These are phyloP conservation scores for Triticum dicoccoides DNA, from an alignment of 176 grass and related monocot species.

Conservation along the genomic window DNA sequence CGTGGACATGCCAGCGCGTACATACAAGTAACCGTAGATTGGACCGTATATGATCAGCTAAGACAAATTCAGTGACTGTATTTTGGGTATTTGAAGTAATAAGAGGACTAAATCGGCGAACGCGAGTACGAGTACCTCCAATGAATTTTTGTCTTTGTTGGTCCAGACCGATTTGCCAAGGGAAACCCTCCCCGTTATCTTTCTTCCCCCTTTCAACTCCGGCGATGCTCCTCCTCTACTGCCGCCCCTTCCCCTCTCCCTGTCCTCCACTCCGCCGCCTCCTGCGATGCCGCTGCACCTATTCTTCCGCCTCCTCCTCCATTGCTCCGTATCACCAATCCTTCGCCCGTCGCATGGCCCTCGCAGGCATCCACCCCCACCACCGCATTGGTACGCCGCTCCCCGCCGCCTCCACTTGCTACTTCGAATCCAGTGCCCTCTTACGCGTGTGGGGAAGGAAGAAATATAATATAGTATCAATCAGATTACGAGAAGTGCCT, in stretches of 20 bases:
- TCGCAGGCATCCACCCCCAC: constrained; percentile 79
- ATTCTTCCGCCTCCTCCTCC: neutral
- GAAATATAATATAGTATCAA: neutral
- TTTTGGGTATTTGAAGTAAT: too few relatives aligned
- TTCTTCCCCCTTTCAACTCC: neutral
- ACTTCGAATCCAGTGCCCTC: neutral
- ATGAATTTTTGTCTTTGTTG: too few relatives aligned
- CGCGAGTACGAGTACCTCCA: too few relatives aligned
- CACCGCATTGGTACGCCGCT: constrained; percentile 61
- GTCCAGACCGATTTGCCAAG: neutral
- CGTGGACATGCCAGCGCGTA: too few relatives aligned
- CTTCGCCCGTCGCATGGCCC: constrained; percentile 74
- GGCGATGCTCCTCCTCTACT: constrained; percentile 32
- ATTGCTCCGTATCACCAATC: constrained; percentile 45
- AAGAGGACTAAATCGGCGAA: too few relatives aligned
- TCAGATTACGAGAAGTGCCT: neutral
- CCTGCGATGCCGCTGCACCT: constrained; percentile 36
- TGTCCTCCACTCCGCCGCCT: constrained; percentile 45
- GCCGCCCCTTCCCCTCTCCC: constrained; percentile 32
- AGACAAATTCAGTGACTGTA: too few relatives aligned
- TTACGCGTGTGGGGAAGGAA: neutral
- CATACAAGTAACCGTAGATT: too few relatives aligned
- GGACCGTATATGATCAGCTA: too few relatives aligned
- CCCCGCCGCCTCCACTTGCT: neutral
- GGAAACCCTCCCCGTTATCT: neutral